Base-by-base conservation (phyloP, 73 alveolate species). In the Tetrahymena borealis region DNA sequence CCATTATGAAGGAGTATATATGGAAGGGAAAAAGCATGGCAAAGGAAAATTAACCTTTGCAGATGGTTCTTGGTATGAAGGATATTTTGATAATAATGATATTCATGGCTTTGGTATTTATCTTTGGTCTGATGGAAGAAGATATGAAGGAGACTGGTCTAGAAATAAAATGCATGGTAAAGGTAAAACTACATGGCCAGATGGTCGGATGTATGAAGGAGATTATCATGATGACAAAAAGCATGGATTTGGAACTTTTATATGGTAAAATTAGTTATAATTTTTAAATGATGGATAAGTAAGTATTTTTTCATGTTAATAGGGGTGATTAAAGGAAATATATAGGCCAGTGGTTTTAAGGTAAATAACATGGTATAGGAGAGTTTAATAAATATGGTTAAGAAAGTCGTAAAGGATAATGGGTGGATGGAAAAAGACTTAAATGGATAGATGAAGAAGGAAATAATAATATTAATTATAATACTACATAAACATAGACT, bases 171-270 rank as follows among this genome's bases (percentile, higher is more conserved):
- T 91, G 95, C 90, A 79, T 78, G 95, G 95, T 1, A 91, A 39
- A 38, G 95, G 95, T 6, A 91, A 91, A 39, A 91, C 95, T 18
- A 91, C 90, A n/a, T 91, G 95, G 95, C 91, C 95, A 0, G 95
- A 91, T 78, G 95, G 95, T 1, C 42, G 95, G 77, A 78, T 91
- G 35, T 91, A 91, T 78, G 95, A 91, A 78, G 95, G 95, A 78
- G 96, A 96, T 35, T 96, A 95, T 95, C 96, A 96, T 91, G 98
- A 96, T 16, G 94, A 91, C 91, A 92, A 96, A 94, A 96, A 94
- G 95, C 97, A 96, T 91, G 98, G 98, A 33, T 41, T 90, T 11
- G 98, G 98, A 20, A 77, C 91, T 16, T 92, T 94, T 32, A 79
- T 39, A 18, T 91, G 94, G 90, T 90, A 78, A 12, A 79, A 90